Evolutionary conservation across 768 basidiomycete genomes (phyloP).

Genomic region (Tricholoma flavovirens): DNA sequence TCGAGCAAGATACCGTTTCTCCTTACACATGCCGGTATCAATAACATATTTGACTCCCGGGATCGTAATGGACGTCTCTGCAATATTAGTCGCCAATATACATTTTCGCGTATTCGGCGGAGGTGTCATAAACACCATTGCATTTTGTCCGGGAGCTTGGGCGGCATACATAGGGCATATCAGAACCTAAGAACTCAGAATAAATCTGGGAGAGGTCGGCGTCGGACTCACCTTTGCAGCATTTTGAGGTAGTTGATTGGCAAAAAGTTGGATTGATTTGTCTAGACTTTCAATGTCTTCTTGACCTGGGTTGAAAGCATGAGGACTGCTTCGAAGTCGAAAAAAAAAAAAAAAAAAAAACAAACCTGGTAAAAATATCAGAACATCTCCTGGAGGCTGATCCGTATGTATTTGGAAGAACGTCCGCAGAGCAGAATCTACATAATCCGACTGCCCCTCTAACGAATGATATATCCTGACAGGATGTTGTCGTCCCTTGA

Average conservation of each 20-base stretch:
- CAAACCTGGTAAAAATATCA: conserved; percentile 87
- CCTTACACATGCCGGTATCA: conserved; percentile 94
- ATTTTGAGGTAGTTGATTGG: conserved; percentile 61
- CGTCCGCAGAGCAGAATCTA: conserved; percentile 84
- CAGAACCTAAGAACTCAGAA: conserved; percentile 44
- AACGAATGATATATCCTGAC: conserved; percentile 81
- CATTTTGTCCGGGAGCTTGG: conserved; percentile 71
- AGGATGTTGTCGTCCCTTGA: conserved; percentile 90
- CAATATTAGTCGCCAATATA: conserved; percentile 95
- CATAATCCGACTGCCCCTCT: conserved; percentile 72
- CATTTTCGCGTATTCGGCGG: conserved; percentile 76
- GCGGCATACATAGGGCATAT: conserved; percentile 84
- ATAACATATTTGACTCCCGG: conserved; percentile 94
- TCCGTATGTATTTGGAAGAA: conserved; percentile 92
- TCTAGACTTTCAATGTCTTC: conserved; percentile 93
- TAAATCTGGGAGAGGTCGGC: neutral
- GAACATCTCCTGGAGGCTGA: conserved; percentile 77
- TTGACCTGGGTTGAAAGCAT: conserved; percentile 54
- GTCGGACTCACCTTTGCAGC: conserved; percentile 40
- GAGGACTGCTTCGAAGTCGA: neutral
- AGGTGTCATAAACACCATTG: conserved; percentile 67
- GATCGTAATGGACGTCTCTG: conserved; percentile 97
- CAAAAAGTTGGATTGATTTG: conserved; percentile 64
- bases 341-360: neutral
- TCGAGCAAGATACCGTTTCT: conserved; percentile 78